Percentiles rank a stretch among this genome's conserved stretches.
Evolutionary conservation across 2,329 filamentous ascomycete species (phyloP).

Genomic region (Aspergillus fructus): DNA sequence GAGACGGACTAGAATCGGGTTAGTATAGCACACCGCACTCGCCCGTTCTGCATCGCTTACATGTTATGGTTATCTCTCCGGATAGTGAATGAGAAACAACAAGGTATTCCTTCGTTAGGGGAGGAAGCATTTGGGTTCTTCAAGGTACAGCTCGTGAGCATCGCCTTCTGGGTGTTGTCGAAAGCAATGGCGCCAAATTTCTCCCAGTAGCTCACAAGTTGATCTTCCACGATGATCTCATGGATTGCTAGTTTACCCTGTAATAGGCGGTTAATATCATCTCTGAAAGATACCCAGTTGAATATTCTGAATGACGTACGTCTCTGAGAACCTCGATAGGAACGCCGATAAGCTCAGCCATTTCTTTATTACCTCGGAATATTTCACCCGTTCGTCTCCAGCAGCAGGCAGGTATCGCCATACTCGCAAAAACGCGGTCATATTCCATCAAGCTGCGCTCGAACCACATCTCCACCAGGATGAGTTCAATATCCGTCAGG

Average conservation of each 20-base stretch:
- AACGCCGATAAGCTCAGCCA: conserved; percentile 93
- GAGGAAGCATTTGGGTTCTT: conserved; percentile 76
- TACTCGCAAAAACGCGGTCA: conserved; percentile 95
- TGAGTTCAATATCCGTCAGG: conserved; percentile 88
- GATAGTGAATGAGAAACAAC: conserved; percentile 97
- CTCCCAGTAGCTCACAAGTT: conserved; percentile 96
- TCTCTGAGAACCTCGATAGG: conserved; percentile 88
- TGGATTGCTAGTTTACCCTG: conserved; percentile 93
- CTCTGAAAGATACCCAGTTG: neutral
- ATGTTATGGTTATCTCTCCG: conserved; percentile 93
- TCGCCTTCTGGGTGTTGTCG: conserved; percentile 87
- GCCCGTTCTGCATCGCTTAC: conserved; percentile 55
- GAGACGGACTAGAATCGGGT: conserved; percentile 65
- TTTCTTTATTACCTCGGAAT: conserved; percentile 95
- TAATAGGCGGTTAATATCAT: conserved; percentile 5
- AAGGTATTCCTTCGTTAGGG: conserved; percentile 71
- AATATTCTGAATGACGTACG: conserved; percentile 55
- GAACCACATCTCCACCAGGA: conserved; percentile 99
- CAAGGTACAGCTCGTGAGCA: conserved; percentile 87
- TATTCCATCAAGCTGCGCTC: conserved; percentile 96
- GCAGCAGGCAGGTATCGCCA: conserved; percentile 97
- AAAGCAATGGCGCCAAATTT: conserved; percentile 98
- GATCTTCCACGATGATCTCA: conserved; percentile 93
- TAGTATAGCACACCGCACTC: neutral
- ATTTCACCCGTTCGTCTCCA: conserved; percentile 97